Conservation (phyloP, 371 early-diverging fungal species). For the Mucor mucedo region DNA sequence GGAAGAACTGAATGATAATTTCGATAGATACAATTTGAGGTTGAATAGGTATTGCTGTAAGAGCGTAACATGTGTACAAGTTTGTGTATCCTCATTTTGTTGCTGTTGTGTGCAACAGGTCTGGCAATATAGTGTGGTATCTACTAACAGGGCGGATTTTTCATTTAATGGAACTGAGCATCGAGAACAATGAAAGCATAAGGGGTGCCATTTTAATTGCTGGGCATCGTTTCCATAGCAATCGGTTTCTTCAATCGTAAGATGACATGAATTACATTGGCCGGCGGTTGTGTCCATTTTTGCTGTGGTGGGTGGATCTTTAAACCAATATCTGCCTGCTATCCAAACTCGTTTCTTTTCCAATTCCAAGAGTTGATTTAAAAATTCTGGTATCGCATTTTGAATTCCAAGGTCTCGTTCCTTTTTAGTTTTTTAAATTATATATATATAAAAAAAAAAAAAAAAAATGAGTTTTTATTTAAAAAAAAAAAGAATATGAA, state of each 20-base stretch:
- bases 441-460: too few species aligned
- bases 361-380: constrained; percentile 60
- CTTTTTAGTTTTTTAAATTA: constrained; percentile 17
- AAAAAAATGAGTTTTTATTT: neutral
- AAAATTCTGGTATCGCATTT: constrained; percentile 58
- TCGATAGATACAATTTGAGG: constrained; percentile 2
- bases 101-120: neutral
- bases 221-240: constrained; percentile 4
- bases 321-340: constrained; percentile 49
- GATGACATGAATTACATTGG: constrained; percentile 10
- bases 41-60: constrained; percentile 1
- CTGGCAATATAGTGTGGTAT: constrained; percentile 9
- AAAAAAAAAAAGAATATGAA: neutral
- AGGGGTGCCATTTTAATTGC: constrained; percentile 68
- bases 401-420: constrained; percentile 33
- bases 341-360: constrained; percentile 60
- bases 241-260: constrained; percentile 6
- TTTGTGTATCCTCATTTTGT: neutral
- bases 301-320: constrained; percentile 27
- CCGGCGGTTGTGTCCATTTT: neutral
- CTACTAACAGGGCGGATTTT: neutral
- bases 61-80: constrained; percentile 5
- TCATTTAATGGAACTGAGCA: constrained; percentile 58
- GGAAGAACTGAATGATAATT: neutral
- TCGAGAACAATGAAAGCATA: constrained; percentile 72